phyloP scores from a whole-genome alignment of 208 protist species.

The Tritrichomonas foetus region DNA sequence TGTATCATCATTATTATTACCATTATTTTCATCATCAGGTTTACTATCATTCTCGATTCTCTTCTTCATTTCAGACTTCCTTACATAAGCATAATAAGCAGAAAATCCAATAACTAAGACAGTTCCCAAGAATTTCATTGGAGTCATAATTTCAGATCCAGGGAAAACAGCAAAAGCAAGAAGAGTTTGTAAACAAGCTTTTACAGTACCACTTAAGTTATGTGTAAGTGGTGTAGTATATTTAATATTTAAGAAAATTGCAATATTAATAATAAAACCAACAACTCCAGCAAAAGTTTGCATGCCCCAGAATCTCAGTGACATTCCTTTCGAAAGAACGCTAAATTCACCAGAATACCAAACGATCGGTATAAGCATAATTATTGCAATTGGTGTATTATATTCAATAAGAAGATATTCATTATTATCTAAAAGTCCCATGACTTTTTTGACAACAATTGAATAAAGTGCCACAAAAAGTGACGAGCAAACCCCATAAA shows the following conservation, averaged over 20 bases:
- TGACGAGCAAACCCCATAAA: conserved; percentile 60
- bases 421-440: conserved; percentile 54
- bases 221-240: conserved; percentile 61
- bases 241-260: conserved; percentile 63
- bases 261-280: conserved; percentile 61
- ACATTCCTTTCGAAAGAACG: neutral
- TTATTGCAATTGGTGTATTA: conserved; percentile 57
- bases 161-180: conserved; percentile 52
- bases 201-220: conserved; percentile 60
- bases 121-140: conserved; percentile 46
- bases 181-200: conserved; percentile 60
- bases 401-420: conserved; percentile 56
- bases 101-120: conserved; percentile 47
- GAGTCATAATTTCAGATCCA: neutral
- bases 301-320: conserved; percentile 54
- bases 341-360: conserved; percentile 53
- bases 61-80: conserved; percentile 47
- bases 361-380: conserved; percentile 59
- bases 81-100: conserved; percentile 43
- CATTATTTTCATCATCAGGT: neutral
- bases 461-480: conserved; percentile 62
- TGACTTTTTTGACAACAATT: conserved; percentile 60
- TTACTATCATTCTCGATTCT: neutral
- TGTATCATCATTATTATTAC: too few species aligned
- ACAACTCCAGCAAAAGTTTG: conserved; percentile 59